A percentile compares a stretch with the other conserved stretches of the same genome.
Evolutionary conservation across 139 green algal species (phyloP).

Genomic region (Mesostigma viride): DNA sequence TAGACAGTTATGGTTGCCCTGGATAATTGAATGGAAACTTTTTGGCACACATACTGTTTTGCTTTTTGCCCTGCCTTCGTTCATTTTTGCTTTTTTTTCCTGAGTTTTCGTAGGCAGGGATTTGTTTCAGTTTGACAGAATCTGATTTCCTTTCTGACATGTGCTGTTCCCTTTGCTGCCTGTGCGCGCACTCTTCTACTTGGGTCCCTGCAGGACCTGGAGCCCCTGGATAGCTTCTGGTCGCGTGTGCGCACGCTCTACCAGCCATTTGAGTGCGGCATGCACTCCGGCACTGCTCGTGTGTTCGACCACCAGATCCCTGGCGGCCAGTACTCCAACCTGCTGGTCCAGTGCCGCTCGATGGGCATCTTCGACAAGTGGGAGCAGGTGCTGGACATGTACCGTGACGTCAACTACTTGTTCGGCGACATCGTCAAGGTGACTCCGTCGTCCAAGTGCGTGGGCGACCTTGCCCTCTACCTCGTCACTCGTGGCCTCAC

Average conservation of each 20-base stretch:
- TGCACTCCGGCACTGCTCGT: constrained; percentile 48
- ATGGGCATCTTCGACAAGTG: constrained; percentile 73
- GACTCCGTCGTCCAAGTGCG: constrained; percentile 67
- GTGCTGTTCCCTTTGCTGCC: too few species aligned
- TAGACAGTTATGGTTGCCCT: too few species aligned
- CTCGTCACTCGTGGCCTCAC: constrained; percentile 84
- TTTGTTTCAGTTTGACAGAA: too few species aligned
- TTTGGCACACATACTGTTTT: too few species aligned
- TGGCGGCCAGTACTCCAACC: constrained; percentile 80
- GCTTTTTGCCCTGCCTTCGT: too few species aligned
- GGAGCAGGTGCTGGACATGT: constrained; percentile 67
- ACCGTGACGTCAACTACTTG: constrained; percentile 72
- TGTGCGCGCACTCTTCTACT: too few species aligned
- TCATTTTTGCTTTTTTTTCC: too few species aligned
- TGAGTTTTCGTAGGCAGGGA: too few species aligned
- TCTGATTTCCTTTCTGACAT: too few species aligned
- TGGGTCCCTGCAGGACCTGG: constrained; percentile 39
- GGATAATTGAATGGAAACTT: too few species aligned
- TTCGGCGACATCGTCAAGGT: constrained; percentile 90
- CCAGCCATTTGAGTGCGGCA: constrained; percentile 66
- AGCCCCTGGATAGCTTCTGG: constrained; percentile 58
- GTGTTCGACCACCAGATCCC: constrained; percentile 94
- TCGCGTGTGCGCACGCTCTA: constrained; percentile 73
- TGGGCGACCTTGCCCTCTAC: constrained; percentile 91
- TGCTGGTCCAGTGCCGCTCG: constrained; percentile 67